Evolutionary conservation across 257 asterid species (phyloP).

Genomic region (Solanum verrucosum): DNA sequence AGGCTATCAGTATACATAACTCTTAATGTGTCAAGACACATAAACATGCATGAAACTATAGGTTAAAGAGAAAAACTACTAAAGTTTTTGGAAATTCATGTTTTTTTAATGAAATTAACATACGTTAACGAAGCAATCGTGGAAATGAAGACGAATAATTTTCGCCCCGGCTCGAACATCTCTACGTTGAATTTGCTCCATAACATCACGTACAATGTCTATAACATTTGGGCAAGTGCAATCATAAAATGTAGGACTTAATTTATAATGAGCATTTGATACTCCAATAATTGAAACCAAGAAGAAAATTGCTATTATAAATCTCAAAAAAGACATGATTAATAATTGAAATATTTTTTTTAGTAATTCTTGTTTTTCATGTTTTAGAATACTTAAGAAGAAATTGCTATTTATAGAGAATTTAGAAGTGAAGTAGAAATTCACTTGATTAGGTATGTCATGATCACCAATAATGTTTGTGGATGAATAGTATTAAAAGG

Average conservation of each 20-base stretch:
- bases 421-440: neutral
- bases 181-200: slow-evolving; percentile 3
- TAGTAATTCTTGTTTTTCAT: neutral
- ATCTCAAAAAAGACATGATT: neutral
- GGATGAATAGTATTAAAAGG: neutral
- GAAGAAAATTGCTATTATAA: neutral
- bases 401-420: neutral
- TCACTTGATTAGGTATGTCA: neutral
- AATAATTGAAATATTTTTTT: neutral
- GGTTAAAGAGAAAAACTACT: neutral
- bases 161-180: slow-evolving; percentile 22
- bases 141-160: slow-evolving; percentile 26
- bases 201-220: slow-evolving; percentile 3
- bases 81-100: neutral
- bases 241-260: slow-evolving; percentile 17
- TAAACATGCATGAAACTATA: neutral
- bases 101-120: neutral
- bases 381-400: neutral
- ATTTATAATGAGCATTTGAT: slow-evolving; percentile 9
- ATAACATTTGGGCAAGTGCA: slow-evolving; percentile 18
- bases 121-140: slow-evolving; percentile 24
- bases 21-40: neutral
- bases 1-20: neutral
- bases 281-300: neutral
- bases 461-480: neutral